Conservation (phyloP, 129 eudicot species). For the carrot (Daucus carota) region DNA sequence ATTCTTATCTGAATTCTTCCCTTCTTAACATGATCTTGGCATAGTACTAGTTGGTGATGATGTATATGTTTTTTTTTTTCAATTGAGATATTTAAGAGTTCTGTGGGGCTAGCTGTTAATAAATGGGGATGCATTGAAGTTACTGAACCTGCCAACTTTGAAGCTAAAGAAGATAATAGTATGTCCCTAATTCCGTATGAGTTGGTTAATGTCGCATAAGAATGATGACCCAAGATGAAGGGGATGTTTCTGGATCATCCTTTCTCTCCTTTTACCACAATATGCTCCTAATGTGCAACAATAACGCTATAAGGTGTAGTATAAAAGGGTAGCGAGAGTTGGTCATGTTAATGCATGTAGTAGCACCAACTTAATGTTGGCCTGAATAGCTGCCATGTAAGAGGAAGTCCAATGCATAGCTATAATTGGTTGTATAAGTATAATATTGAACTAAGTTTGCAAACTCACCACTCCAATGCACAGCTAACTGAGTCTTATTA, state of each 20-base stretch:
- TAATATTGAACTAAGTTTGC: no score
- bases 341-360: constrained; percentile 21
- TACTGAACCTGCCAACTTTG: constrained; percentile 61
- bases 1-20: background rate
- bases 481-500: no score
- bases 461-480: no score
- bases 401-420: no score
- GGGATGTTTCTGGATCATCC: background rate
- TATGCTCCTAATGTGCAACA: constrained; percentile 26
- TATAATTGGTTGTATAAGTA: no score
- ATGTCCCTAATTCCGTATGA: constrained; percentile 73
- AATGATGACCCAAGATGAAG: constrained; percentile 13
- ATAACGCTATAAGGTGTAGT: constrained; percentile 31
- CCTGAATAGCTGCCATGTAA: constrained; percentile 37
- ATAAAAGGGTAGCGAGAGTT: constrained; percentile 19
- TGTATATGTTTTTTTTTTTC: constrained; percentile 17
- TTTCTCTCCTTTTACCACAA: background rate
- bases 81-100: constrained; percentile 70
- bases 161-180: constrained; percentile 62
- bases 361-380: constrained; percentile 24
- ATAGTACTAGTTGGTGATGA: constrained; percentile 6
- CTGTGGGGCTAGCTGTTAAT: constrained; percentile 71
- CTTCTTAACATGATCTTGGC: background rate
- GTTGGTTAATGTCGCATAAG: constrained; percentile 64
- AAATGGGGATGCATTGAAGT: constrained; percentile 74